Evolutionary conservation across 192 early-diverging fungal species (phyloP).

Genomic region (Coemansia sp.): DNA sequence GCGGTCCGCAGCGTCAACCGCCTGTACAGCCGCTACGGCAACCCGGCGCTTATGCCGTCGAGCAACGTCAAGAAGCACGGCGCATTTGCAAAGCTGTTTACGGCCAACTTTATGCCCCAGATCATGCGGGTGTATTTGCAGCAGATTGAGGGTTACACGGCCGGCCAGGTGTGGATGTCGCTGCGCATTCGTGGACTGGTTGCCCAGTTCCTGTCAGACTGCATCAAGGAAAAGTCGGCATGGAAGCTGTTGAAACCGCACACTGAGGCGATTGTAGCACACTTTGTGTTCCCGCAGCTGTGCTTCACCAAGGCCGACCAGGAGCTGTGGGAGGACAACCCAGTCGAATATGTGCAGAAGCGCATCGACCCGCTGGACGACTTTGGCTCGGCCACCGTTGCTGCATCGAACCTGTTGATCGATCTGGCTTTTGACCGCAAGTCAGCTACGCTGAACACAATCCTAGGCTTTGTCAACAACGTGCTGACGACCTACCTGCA

Average conservation of each 20-base stretch:
- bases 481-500: constrained; percentile 70
- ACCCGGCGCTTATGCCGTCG: constrained; percentile 63
- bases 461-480: constrained; percentile 76
- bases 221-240: constrained; percentile 83
- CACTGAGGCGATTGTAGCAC: constrained; percentile 72
- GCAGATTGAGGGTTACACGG: constrained; percentile 76
- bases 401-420: constrained; percentile 76
- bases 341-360: constrained; percentile 87
- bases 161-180: constrained; percentile 72
- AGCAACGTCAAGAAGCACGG: constrained; percentile 50
- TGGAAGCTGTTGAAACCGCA: constrained; percentile 92
- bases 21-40: constrained; percentile 73
- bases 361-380: constrained; percentile 82
- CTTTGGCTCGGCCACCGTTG: constrained; percentile 70
- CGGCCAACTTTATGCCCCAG: constrained; percentile 86
- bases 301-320: constrained; percentile 85
- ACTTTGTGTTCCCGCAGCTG: constrained; percentile 91
- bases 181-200: constrained; percentile 68
- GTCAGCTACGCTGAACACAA: constrained; percentile 74
- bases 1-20: constrained; percentile 85
- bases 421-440: constrained; percentile 76
- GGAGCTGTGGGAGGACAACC: constrained; percentile 90
- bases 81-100: constrained; percentile 79
- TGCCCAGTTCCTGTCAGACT: constrained; percentile 75
- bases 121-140: constrained; percentile 82